Evolutionary conservation across 202 grass and related monocot species (phyloP), one percentile per base, ranked within the genome.

Genomic region (Hordeum pubiflorum): DNA sequence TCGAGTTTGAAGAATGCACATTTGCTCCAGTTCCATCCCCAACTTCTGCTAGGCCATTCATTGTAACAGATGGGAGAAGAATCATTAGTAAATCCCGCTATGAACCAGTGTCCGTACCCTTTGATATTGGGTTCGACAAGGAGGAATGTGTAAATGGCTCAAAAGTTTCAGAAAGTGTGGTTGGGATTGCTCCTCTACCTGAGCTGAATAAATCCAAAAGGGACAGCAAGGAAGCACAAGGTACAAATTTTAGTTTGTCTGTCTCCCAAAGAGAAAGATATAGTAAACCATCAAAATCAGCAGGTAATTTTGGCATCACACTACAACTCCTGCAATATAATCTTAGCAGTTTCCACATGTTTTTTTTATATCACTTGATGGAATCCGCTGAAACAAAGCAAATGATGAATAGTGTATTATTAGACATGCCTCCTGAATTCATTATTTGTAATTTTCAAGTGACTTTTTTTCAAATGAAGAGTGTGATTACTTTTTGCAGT

Each of bases 1-100:
- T 95, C 52, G 92, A 89, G 81, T 84, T 91, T 77, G 92, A 98
- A 70, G 96, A 98, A 17, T 94, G 85, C 85, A 90, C 76, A 18
- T 93, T 90, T 33, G 85, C 85, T 78, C 72, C 92, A 80, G 76
- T 88, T 87, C 84, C 79, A 31, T 84, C 92, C 38, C 83, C 89
- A 74, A 58, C 73, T 81, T 63, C 82, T 84, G 63, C 56, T 48
- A 94, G 92, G 48, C 92, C 87, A 56, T 90, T 95, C 43, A 23
- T 93, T 57, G 88, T 95, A 62, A 93, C 87, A 58, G 92, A 98
- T 81, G 90, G 92, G 40, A 91, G 78, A 70, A 95, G 58, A 74
- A 74, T 91, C 57, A 94, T 98, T 31, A 98, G 88, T 75, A 95
- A 91, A 79, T 88, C 92, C 50, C 55, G 66, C 44, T 89, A 78